Base-by-base conservation (phyloP, 441 rosid genomes). In the Populus hybrid region DNA sequence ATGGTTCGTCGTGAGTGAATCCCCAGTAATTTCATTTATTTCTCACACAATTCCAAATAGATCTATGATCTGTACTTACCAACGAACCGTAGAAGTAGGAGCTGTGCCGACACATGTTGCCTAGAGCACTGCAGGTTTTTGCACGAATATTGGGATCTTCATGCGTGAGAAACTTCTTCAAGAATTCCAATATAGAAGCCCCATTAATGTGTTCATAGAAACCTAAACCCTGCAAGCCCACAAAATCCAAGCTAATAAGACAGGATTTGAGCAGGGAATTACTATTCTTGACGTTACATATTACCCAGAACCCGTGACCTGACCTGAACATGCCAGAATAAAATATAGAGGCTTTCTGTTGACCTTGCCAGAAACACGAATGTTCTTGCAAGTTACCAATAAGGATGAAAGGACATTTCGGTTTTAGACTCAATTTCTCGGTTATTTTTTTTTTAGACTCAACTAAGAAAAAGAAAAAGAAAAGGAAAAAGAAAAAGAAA, bases 61-160 rank as follows among this genome's bases (percentile, higher is more conserved):
- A 5, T 6, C 59, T 35, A 79, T 66, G 9, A 40, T 66, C 75
- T 28, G 67, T 67, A 85, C 94, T 87, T 89, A 94, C 98, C 70
- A 96, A 90, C 38, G 88, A 80, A 67, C 81, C 79, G 80, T 96
- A 93, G 80, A 96, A 96, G 86, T 93, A 93, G 69, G 91, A 87
- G 77, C 95, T 92, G 81, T 96, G 97, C 35, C 99, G 89, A 80
- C 99, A 96, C 98, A 94, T 93, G 82, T 96, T 96, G 69, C 99
- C 98, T 6, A 96, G 82, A 82, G 97, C 98, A 88, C 98, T 93
- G 89, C 98, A 96, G 68, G 98, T 87, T 89, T 96, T 96, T 70
- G 98, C 95, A 16, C 99, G 98, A 73, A 94, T 70, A 83, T 96
- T 92, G 65, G 95, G 91, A 86, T 96, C 98, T 68, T 90, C 90